Conservation (phyloP, 2,329 filamentous ascomycete species). For the Cladosporium sp. region DNA sequence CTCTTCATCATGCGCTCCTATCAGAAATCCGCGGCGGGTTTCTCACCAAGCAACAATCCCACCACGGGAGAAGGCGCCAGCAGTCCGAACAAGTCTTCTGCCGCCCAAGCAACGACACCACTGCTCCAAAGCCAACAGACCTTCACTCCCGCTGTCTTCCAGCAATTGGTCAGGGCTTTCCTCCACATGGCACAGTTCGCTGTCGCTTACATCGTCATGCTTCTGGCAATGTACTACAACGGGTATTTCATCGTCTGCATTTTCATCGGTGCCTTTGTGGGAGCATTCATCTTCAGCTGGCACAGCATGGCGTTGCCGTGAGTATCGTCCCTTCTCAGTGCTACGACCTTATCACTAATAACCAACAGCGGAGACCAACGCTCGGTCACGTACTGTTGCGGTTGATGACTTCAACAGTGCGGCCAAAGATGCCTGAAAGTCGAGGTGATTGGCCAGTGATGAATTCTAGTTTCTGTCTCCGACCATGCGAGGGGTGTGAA, state of each 20-base stretch:
- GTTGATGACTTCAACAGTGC: constrained; percentile 8
- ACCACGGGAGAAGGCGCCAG: not conserved
- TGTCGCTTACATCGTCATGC: constrained; percentile 75
- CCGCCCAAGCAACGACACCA: not conserved
- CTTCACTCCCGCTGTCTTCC: constrained; percentile 53
- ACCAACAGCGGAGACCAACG: constrained; percentile 16
- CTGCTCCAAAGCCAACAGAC: not conserved
- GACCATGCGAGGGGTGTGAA: no score
- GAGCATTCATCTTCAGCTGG: constrained; percentile 71
- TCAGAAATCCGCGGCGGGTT: not conserved
- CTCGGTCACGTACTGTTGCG: constrained; percentile 24
- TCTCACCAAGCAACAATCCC: not conserved
- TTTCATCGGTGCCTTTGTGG: constrained; percentile 70
- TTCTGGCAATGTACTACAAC: constrained; percentile 60
- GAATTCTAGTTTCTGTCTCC: no score
- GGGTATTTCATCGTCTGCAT: constrained; percentile 77
- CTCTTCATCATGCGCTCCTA: constrained; percentile 52
- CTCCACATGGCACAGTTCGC: constrained; percentile 69
- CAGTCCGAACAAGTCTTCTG: not conserved
- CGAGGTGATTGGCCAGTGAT: no score
- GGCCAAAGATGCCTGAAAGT: no score
- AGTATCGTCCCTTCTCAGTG: not conserved
- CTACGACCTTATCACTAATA: constrained; percentile 6
- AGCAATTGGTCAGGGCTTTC: constrained; percentile 64
- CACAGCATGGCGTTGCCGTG: constrained; percentile 36